A percentile compares a stretch with the other conserved stretches of the same genome.
Evolutionary conservation across 345 rosid genomes (phyloP).

Genomic region (Mangifera indica): DNA sequence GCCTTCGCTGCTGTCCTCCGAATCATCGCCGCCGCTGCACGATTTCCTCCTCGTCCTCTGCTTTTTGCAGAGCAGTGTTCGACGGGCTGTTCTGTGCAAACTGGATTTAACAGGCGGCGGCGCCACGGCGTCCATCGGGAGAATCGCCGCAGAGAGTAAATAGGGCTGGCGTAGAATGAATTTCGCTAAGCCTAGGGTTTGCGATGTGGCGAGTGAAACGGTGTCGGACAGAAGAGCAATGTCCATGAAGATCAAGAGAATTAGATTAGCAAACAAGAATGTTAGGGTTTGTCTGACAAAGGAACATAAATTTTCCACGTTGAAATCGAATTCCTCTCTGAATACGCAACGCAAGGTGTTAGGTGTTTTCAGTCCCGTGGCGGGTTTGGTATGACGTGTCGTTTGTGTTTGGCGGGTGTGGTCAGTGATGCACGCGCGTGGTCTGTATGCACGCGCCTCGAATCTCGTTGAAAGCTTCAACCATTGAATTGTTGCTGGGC

Average conservation of each 20-base stretch:
- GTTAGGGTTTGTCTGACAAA: neutral
- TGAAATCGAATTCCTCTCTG: neutral
- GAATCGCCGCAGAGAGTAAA: constrained; percentile 34
- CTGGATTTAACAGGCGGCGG: constrained; percentile 55
- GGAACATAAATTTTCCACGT: neutral
- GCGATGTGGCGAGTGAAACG: constrained; percentile 38
- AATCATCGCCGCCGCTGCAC: constrained; percentile 38
- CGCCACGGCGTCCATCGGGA: constrained; percentile 45
- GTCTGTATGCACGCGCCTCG: neutral
- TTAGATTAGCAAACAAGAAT: neutral
- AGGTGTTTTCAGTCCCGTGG: neutral
- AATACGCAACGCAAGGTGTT: neutral
- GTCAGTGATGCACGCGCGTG: neutral
- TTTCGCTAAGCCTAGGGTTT: constrained; percentile 54
- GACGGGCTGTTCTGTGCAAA: constrained; percentile 38
- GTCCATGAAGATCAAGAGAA: constrained; percentile 39
- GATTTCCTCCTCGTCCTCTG: constrained; percentile 56
- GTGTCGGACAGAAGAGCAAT: constrained; percentile 50
- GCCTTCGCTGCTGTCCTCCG: constrained; percentile 46
- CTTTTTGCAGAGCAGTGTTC: constrained; percentile 52
- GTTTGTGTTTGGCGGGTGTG: constrained; percentile 3
- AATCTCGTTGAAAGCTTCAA: too few relatives aligned
- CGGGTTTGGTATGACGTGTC: constrained; percentile 13
- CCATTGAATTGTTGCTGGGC: too few relatives aligned
- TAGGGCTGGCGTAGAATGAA: constrained; percentile 36